Conservation (phyloP, 805 yeast species). For the Spathaspora gorwiae region DNA sequence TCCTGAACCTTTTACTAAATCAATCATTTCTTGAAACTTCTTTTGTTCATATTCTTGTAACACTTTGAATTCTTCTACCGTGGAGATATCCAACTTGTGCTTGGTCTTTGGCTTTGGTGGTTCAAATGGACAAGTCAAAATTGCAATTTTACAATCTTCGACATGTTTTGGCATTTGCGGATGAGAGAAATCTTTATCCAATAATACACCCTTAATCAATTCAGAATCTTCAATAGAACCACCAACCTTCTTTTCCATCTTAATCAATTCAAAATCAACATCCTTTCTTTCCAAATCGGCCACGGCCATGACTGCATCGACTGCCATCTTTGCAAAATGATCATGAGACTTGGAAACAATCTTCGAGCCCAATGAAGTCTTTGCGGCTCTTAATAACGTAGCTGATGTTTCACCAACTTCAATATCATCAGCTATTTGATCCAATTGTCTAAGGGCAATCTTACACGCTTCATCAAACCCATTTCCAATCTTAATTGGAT, state of each 20-base stretch:
- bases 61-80: slow-evolving; percentile 90
- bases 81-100: slow-evolving; percentile 88
- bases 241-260: slow-evolving; percentile 93
- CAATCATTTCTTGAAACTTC: slow-evolving; percentile 87
- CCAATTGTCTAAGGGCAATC: slow-evolving; percentile 76
- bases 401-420: slow-evolving; percentile 43
- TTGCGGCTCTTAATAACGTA: slow-evolving; percentile 83
- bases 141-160: slow-evolving; percentile 80
- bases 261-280: slow-evolving; percentile 94
- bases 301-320: slow-evolving; percentile 87
- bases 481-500: slow-evolving; percentile 93
- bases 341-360: slow-evolving; percentile 92
- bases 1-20: slow-evolving; percentile 78
- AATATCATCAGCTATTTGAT: slow-evolving; percentile 67
- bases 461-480: slow-evolving; percentile 97
- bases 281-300: slow-evolving; percentile 90
- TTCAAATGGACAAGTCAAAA: slow-evolving; percentile 96
- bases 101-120: slow-evolving; percentile 99
- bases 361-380: slow-evolving; percentile 91
- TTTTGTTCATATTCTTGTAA: slow-evolving; percentile 90
- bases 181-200: slow-evolving; percentile 96
- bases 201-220: slow-evolving; percentile 83
- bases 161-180: slow-evolving; percentile 94
- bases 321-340: slow-evolving; percentile 94
- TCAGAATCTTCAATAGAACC: slow-evolving; percentile 85